Evolutionary conservation across 352 stramenopile species (phyloP).

Genomic region (Phytophthora cryptogea): DNA sequence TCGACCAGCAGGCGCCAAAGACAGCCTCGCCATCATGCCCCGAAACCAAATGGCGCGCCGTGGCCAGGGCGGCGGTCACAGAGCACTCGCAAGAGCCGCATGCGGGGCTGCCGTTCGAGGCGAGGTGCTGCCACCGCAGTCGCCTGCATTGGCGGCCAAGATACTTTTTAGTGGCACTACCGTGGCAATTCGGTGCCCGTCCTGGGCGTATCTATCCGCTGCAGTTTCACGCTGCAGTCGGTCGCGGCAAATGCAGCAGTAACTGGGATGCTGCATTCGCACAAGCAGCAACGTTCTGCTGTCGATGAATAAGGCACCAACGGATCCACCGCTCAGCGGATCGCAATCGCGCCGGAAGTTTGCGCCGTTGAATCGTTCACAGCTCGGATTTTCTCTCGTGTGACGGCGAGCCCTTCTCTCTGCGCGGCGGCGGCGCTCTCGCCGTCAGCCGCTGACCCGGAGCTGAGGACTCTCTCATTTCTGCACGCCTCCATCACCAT

Average conservation of each 20-base stretch:
- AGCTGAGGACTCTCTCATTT: constrained; percentile 32
- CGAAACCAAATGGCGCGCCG: constrained; percentile 2
- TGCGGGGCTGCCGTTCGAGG: background rate
- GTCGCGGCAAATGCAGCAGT: background rate
- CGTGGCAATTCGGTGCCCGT: background rate
- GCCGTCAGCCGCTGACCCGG: constrained; percentile 27
- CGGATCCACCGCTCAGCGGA: constrained; percentile 5
- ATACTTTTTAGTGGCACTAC: constrained; percentile 1
- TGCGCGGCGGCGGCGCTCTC: constrained; percentile 12
- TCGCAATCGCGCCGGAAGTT: constrained; percentile 30
- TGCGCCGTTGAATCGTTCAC: constrained; percentile 29
- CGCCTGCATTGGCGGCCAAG: background rate
- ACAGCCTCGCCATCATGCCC: constrained; percentile 5
- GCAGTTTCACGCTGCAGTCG: background rate
- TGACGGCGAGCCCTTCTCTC: constrained; percentile 20
- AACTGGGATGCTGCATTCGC: no score
- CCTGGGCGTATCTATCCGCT: background rate
- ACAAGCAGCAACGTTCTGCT: background rate
- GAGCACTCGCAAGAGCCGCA: background rate
- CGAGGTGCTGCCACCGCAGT: no score
- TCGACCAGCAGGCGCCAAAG: constrained; percentile 23
- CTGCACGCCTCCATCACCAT: constrained; percentile 32
- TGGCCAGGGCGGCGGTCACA: background rate
- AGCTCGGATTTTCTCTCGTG: constrained; percentile 37
- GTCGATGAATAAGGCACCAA: constrained; percentile 1